These are phyloP conservation scores for Coix lacrymajobi DNA, from an alignment of 176 grass and related monocot species.

Conservation along the genomic window DNA sequence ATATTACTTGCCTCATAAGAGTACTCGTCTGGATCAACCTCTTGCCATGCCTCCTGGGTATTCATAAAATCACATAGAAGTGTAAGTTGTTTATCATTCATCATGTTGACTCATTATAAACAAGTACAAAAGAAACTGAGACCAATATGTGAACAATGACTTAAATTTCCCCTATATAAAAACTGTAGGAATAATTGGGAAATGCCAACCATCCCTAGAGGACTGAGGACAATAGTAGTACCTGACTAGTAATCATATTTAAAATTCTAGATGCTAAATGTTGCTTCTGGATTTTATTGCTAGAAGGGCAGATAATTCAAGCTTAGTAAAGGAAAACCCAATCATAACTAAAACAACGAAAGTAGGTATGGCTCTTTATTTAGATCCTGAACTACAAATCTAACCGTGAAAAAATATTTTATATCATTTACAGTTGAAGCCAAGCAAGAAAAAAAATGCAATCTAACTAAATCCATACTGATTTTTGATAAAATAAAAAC, in stretches of 20 bases:
- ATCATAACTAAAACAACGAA: background rate
- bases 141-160: background rate
- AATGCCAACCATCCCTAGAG: background rate
- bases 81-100: conserved; percentile 3
- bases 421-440: background rate
- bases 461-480: background rate
- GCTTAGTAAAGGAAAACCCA: background rate
- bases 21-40: conserved; percentile 94
- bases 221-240: background rate
- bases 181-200: background rate
- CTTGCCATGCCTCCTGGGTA: conserved; percentile 91
- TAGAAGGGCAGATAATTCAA: background rate
- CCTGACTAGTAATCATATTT: background rate
- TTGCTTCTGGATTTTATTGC: background rate
- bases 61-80: conserved; percentile 20
- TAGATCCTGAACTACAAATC: background rate
- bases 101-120: background rate
- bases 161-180: background rate
- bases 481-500: background rate
- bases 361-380: background rate
- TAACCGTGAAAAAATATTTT: background rate
- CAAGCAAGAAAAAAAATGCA: background rate
- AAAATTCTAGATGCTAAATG: background rate
- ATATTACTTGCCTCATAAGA: conserved; percentile 70
- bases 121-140: background rate